Base-by-base conservation (phyloP, 2,329 filamentous ascomycete species). In the Penicillium sp. region DNA sequence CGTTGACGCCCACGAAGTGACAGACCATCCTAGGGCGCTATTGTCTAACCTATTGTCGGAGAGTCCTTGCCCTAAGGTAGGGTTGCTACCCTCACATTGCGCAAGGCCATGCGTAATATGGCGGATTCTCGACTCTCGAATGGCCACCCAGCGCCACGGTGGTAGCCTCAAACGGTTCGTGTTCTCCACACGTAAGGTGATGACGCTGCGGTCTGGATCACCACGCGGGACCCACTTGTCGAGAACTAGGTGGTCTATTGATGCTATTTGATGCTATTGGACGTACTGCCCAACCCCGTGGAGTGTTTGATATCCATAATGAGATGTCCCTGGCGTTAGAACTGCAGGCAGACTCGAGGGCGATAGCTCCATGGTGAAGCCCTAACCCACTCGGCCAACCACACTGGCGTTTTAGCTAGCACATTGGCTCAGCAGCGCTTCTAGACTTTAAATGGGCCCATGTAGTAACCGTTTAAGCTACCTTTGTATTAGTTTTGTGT, bases 121-220 rank as follows among this genome's bases (percentile, higher is more conserved):
- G 48, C 48, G 20, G 26, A 15, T 8, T n/a, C 5, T 42, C 10
- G n/a, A 26, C 15, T 6, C 41, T 26, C 20, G 4, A 26, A 29
- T 17, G 29, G 23, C 33, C 41, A 23, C 26, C 3, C 7, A 12
- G 33, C 26, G 29, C 34, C 21, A 30, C 44, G 15, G 21, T 30
- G 17, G 33, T 27, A 17, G 27, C 20, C 26, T 24, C 9, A 51
- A 34, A 36, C 13, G 21, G 37, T 29, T 23, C 23, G 24, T 27
- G 39, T 10, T 23, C 37, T 36, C 46, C 46, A 49, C 46, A 36
- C 37, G 46, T 32, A 36, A 49, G 27, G 26, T 2, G 46, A 41
- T 48, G 45, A 48, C 36, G 45, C 26, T 20, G 45, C 30, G 46
- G 46, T 36, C 37, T 49, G 37, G 47, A 17, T 27, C 24, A 41